Base-by-base conservation (phyloP, 148 eudicot species). In the Gaultheria prostrata region DNA sequence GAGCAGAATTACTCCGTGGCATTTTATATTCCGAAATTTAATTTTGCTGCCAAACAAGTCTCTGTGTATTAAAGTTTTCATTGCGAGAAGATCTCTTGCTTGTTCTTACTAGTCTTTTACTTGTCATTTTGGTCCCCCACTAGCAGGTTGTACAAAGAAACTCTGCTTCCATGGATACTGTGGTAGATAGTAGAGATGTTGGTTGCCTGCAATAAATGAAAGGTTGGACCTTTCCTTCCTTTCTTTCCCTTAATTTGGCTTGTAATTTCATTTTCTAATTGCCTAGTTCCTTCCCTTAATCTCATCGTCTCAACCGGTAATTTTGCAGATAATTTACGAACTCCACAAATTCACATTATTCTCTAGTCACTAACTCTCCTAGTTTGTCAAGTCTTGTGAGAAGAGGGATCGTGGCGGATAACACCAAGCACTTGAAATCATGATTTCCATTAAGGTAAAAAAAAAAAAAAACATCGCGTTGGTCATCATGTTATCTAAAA, bases 101-200 rank as follows among this genome's bases (percentile, higher is more conserved):
- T 43, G 53, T 17, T 71, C 84, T 73, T 20, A 63, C 54, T 20
- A 63, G 35, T 17, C 56, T 20, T 20, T 20, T 59, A 8, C 67
- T n/a, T 59, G 72, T 30, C 35, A 67, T 50, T 89, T 83, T 85
- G 86, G 91, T 85, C 88, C 85, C 88, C 85, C 85, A 28, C 28
- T 24, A 54, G 56, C 84, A 89, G 88, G 82, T 77, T 43, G 85
- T 51, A 76, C 74, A 82, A 82, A 73, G 77, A 83, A 78, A 75
- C 30, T 57, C 46, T 32, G 46, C 86, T 28, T 75, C 77, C 83
- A 57, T 77, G 67, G 39, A 67, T 67, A 67, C 11, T 28, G 69
- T 84, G 86, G 84, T 33, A 78, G 78, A 74, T 84, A 85, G 84
- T 33, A 78, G 78, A 74, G 85, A 86, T 87, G 54, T 75, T 75